These are phyloP conservation scores for Tolypocladium nubicola DNA, from an alignment of 2,329 filamentous ascomycete species.

Conservation along the genomic window DNA sequence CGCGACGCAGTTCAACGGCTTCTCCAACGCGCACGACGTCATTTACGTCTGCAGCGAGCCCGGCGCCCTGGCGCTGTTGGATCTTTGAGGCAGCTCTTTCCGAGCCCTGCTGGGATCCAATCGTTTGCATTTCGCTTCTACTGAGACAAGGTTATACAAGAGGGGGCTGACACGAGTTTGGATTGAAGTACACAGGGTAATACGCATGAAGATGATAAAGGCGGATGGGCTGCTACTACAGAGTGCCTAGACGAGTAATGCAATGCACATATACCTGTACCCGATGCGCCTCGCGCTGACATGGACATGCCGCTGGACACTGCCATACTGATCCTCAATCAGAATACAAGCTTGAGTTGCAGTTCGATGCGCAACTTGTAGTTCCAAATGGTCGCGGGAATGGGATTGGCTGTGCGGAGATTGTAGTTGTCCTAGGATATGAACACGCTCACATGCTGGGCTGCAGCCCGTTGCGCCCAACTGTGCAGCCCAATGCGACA, in stretches of 20 bases:
- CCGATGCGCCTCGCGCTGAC: too few species aligned
- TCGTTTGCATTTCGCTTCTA: not conserved
- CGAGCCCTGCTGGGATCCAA: not conserved
- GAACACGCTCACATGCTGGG: too few species aligned
- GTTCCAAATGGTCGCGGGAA: too few species aligned
- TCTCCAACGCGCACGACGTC: slow-evolving; percentile 83
- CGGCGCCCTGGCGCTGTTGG: slow-evolving; percentile 65
- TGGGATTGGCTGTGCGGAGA: too few species aligned
- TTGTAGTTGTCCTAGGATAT: too few species aligned
- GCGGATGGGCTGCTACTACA: not conserved
- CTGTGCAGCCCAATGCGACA: not conserved
- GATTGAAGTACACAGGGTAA: not conserved
- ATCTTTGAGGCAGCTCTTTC: slow-evolving; percentile 1
- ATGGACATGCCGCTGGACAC: too few species aligned
- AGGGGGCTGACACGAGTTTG: not conserved
- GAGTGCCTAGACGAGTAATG: not conserved
- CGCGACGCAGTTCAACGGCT: slow-evolving; percentile 95
- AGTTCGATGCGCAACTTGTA: too few species aligned
- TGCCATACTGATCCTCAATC: too few species aligned
- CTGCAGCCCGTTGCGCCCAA: not conserved
- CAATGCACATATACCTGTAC: not conserved
- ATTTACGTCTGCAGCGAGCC: slow-evolving; percentile 93
- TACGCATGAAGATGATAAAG: not conserved
- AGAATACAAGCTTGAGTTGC: too few species aligned
- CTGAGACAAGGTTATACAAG: not conserved